A percentile compares a stretch with the other conserved stretches of the same genome.
Evolutionary conservation across 148 eudicot species (phyloP).

Genomic region (Spergularia bocconei): DNA sequence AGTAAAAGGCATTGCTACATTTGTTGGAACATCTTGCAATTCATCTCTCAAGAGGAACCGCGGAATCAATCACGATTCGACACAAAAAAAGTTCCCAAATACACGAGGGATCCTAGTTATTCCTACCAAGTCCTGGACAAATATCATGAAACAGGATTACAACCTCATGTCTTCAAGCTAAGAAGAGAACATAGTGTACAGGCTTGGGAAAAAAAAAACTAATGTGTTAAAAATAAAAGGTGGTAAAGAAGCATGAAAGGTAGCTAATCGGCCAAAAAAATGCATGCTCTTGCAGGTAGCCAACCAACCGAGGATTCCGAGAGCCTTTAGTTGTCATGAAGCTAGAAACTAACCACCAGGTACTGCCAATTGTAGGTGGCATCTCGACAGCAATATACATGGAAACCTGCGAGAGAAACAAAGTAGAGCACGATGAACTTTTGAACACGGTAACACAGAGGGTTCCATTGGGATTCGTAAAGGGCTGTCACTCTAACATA

Average conservation of each 20-base stretch:
- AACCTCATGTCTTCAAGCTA: background rate
- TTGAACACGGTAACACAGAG: background rate
- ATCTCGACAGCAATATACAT: constrained; percentile 21
- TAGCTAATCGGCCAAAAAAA: background rate
- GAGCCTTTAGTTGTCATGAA: constrained; percentile 5
- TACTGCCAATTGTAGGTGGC: constrained; percentile 15
- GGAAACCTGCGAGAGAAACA: constrained; percentile 23
- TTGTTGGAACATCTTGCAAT: background rate
- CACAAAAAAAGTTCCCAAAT: background rate
- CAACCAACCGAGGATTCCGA: constrained; percentile 6
- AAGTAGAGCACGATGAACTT: background rate
- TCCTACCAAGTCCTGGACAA: background rate
- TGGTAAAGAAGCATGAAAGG: background rate
- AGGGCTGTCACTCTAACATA: background rate
- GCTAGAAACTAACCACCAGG: background rate
- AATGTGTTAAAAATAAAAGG: background rate
- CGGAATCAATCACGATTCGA: no score
- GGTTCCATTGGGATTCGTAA: background rate
- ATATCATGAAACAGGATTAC: background rate
- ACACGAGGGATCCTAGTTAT: constrained; percentile 17
- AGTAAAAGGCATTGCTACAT: no score
- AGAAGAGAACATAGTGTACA: constrained; percentile 11
- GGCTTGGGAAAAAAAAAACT: background rate
- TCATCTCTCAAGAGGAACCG: no score
- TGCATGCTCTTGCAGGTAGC: constrained; percentile 1